Conservation (phyloP, 441 rosid genomes). For the Codiaeum variegatum region DNA sequence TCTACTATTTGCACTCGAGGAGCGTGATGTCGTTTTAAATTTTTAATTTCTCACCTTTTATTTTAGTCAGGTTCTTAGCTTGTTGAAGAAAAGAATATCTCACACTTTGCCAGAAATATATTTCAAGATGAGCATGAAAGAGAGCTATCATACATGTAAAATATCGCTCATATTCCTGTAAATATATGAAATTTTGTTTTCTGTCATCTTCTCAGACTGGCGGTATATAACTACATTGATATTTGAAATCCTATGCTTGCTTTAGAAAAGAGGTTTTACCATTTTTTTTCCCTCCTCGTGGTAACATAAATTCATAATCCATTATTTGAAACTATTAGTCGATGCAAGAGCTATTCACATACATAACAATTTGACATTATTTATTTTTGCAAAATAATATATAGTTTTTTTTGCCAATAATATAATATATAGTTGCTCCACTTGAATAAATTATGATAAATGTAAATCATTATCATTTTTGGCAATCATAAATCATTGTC, state of each 20-base stretch:
- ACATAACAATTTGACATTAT: not conserved
- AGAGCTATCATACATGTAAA: constrained; percentile 10
- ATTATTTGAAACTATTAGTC: not conserved
- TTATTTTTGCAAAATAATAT: not conserved
- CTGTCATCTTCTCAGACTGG: not conserved
- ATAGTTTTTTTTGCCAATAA: too few relatives aligned
- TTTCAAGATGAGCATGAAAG: constrained; percentile 9
- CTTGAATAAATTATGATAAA: not conserved
- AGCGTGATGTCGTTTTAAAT: not conserved
- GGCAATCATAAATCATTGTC: too few relatives aligned
- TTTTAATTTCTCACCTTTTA: constrained; percentile 3
- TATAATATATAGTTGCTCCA: not conserved
- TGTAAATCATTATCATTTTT: too few relatives aligned
- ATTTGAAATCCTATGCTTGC: not conserved
- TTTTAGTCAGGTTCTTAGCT: constrained; percentile 20
- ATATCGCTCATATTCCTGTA: constrained; percentile 16
- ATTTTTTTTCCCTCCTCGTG: not conserved
- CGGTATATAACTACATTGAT: constrained; percentile 1
- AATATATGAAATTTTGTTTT: constrained; percentile 8
- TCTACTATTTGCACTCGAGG: not conserved
- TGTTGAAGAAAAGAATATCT: constrained; percentile 13
- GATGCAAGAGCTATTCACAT: not conserved
- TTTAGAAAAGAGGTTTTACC: not conserved
- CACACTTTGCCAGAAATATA: constrained; percentile 9
- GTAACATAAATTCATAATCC: not conserved